Evolutionary conservation across 139 green algal genomes (phyloP), one percentile per base, ranked within the genome.

Genomic region (Picochlorum sp.): DNA sequence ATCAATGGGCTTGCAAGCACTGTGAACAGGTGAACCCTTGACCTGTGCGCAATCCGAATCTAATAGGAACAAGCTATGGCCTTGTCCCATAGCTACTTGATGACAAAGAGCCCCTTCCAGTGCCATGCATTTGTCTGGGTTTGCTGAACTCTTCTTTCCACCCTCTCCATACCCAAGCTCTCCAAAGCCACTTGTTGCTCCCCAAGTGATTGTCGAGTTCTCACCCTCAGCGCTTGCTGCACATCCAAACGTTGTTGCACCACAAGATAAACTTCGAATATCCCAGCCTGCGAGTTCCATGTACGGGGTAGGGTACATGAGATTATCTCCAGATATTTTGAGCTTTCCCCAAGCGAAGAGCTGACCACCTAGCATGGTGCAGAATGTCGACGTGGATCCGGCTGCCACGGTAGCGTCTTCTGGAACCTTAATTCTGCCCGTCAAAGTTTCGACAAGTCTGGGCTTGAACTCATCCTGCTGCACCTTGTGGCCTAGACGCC

Each of bases 321-420:
- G 72, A 65, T 76, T 90, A 77, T 98, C 91, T 2, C 88, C 68
- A 13, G 49, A 81, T 20, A 72, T 64, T 77, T 96, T 96, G 16
- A 95, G 63, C 73, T 92, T 92, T 70, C 91, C 91, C 81, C 89
- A 98, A 6, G 65, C 71, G 65, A 91, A 95, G 35, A 97, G 52
- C 77, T 94, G 83, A 3, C 76, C 75, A 14, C 73, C 76, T n/a
- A 82, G 61, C 37, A 62, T 79, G 14, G 82, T 81, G 70, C 81
- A 82, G 62, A 89, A 94, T 33, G 72, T 75, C 33, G 72, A 63
- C 3, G 77, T 85, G 49, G 55, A 33, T 18, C 80, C 78, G 9
- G 74, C 79, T 7, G 64, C 71, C 18, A 84, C 65, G 22, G 29
- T 18, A 5, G 56, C 55, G 9, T 70, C 61, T 3, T 52, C 28